Base-by-base conservation (phyloP, 805 yeast species). In the Soucietia sequanensis region DNA sequence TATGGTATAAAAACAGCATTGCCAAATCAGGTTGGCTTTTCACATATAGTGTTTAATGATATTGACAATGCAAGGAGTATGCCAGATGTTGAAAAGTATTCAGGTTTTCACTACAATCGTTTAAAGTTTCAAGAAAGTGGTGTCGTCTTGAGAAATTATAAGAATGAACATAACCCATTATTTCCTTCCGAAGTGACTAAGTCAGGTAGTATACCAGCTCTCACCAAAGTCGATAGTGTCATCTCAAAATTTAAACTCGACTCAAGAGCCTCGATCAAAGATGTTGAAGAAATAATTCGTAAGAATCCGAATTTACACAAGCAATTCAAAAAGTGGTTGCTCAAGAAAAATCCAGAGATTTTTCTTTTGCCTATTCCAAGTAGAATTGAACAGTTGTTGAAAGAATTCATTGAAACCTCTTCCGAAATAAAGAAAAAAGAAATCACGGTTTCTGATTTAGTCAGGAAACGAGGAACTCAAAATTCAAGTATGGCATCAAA, bases 1-100 rank as follows among this genome's bases (percentile, higher is more conserved):
- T 86, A 76, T 71, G 95, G 95, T 49, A 60, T 86, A 40, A 86
- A 86, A 53, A 66, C 80, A 29, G 67, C 84, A 14, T 62, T 86
- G 30, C 95, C 95, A 3, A 65, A 67, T 24, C 79, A 76, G 46
- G 56, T 76, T 30, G 78, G 78, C 26, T 65, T 77, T 12, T 72
- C 81, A 26, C 78, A 76, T 53, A 67, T 86, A 28, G 78, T 80
- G 6, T 70, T 71, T 45, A 80, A 82, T 47, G 81, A 82, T 37
- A 55, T 84, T 10, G 95, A 86, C 52, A 80, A 80, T 44, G 62
- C 70, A 42, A 80, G 78, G 48, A 75, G 78, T 41, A 68, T 85
- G 60, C 83, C 90, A 5, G 83, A 78, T 50, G 86, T 81, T 42
- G 90, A 83, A 53, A 72, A 81, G 33, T 69, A 70, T 39, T 68